Conservation (phyloP, 2,329 filamentous ascomycete species). For the Penicillium sp. region DNA sequence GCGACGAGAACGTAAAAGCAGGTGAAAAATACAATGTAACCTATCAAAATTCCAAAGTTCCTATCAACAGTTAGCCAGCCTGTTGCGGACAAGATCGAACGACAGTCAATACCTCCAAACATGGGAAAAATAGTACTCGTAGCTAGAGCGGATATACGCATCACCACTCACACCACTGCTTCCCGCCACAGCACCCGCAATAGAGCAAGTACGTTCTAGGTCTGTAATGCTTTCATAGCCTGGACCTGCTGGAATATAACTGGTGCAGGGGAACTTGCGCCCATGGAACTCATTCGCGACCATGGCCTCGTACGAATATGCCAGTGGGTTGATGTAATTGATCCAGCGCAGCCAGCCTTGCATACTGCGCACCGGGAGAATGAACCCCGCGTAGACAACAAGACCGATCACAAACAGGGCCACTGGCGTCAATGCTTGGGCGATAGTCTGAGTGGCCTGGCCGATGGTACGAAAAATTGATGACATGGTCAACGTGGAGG, state of each 20-base stretch:
- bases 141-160: conserved; percentile 58
- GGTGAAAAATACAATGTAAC: conserved; percentile 47
- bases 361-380: conserved; percentile 60
- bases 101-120: conserved; percentile 55
- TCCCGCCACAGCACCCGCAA: conserved; percentile 61
- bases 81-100: too few species aligned
- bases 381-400: conserved; percentile 53
- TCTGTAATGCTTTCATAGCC: conserved; percentile 44
- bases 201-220: conserved; percentile 53
- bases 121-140: conserved; percentile 61
- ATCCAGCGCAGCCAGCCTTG: conserved; percentile 79
- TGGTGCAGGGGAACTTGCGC: conserved; percentile 59
- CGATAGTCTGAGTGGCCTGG: conserved; percentile 68
- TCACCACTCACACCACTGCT: conserved; percentile 62
- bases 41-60: conserved; percentile 21
- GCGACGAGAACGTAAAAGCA: conserved; percentile 60
- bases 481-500: conserved; percentile 66
- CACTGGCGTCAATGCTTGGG: conserved; percentile 58
- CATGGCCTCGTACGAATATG: conserved; percentile 77
- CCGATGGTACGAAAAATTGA: conserved; percentile 82
- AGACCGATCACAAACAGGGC: conserved; percentile 47
- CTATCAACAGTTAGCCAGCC: not conserved
- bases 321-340: conserved; percentile 75
- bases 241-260: conserved; percentile 45
- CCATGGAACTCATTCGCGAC: conserved; percentile 79